Evolutionary conservation across 129 eudicot genomes (phyloP).

Genomic region (Ambrosia artemisiifolia): DNA sequence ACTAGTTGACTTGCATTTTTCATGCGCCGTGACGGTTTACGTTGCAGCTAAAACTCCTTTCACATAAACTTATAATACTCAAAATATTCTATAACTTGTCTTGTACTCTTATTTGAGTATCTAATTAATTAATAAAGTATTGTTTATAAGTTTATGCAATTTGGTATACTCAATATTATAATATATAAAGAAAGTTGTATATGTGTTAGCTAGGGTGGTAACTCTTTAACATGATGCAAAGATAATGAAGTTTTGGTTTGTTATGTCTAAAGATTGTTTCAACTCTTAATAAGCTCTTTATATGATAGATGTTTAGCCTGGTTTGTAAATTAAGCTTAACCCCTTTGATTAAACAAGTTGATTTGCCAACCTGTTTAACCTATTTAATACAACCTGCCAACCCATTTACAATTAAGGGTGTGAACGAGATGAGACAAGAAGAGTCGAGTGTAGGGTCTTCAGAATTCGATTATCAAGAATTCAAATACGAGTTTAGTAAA

Average conservation of each 20-base stretch:
- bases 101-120: slow-evolving; percentile 6
- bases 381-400: not conserved
- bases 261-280: not conserved
- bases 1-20: slow-evolving; percentile 19
- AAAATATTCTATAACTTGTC: slow-evolving; percentile 22
- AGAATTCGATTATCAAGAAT: too few relatives aligned
- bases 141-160: not conserved
- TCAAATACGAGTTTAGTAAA: too few relatives aligned
- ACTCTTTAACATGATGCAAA: not conserved
- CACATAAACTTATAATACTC: slow-evolving; percentile 22
- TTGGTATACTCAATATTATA: too few relatives aligned
- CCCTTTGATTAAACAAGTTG: not conserved
- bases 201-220: not conserved
- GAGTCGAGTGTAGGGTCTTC: too few relatives aligned
- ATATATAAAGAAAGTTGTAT: not conserved
- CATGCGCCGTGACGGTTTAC: slow-evolving; percentile 27
- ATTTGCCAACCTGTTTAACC: not conserved
- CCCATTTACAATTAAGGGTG: not conserved
- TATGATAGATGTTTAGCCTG: too few relatives aligned
- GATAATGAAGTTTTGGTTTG: not conserved
- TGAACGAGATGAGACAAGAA: too few relatives aligned
- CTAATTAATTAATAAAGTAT: not conserved
- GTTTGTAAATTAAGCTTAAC: too few relatives aligned
- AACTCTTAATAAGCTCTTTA: too few relatives aligned
- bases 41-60: slow-evolving; percentile 19